A percentile compares a stretch with the other conserved stretches of the same genome.
phyloP scores from a whole-genome alignment of 768 basidiomycete species.

The Lactarius tabidus region DNA sequence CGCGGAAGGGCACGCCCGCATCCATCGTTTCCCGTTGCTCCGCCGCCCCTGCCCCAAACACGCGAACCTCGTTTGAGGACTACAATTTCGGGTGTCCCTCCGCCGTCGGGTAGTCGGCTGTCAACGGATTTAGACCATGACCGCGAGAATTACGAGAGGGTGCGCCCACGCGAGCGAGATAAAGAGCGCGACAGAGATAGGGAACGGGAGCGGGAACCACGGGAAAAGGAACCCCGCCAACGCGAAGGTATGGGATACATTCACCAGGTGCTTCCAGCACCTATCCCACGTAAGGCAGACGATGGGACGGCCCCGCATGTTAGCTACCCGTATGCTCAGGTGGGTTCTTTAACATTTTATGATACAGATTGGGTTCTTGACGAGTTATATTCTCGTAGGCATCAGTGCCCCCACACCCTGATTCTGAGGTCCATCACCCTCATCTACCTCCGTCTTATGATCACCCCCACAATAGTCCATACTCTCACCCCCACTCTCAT shows the following conservation, averaged over 20 bases:
- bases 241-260: constrained; percentile 30
- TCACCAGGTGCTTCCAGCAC: constrained; percentile 17
- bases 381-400: not conserved
- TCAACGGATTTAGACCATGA: constrained; percentile 31
- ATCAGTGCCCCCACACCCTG: constrained; percentile 5
- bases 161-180: constrained; percentile 26
- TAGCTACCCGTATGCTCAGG: constrained; percentile 16
- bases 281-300: constrained; percentile 16
- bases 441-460: constrained; percentile 22
- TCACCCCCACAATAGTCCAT: constrained; percentile 11
- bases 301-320: constrained; percentile 15
- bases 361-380: not conserved
- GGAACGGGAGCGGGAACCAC: constrained; percentile 26
- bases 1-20: constrained; percentile 27
- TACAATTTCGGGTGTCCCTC: constrained; percentile 11
- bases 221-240: constrained; percentile 26
- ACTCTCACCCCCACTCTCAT: constrained; percentile 15
- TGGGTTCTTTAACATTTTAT: not conserved
- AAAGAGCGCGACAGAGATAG: constrained; percentile 23
- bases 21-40: constrained; percentile 12
- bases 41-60: constrained; percentile 6
- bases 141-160: constrained; percentile 30
- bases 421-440: constrained; percentile 8
- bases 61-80: constrained; percentile 20
- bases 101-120: constrained; percentile 27